These are phyloP conservation scores for Colletotrichum eleusines DNA, from an alignment of 2,329 filamentous ascomycete species.

Conservation along the genomic window DNA sequence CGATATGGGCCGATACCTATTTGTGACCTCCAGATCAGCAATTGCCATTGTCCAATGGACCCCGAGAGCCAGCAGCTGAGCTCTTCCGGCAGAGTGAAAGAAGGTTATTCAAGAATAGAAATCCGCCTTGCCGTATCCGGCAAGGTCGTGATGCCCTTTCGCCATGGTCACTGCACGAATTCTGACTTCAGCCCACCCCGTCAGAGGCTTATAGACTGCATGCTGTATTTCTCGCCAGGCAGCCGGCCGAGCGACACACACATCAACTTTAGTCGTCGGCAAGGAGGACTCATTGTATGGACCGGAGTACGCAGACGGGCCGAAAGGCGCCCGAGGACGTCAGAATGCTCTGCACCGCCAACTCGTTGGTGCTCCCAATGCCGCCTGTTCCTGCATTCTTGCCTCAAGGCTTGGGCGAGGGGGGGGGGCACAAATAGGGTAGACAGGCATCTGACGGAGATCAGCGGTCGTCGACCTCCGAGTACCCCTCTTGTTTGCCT, in stretches of 20 bases:
- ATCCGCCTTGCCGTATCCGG: constrained; percentile 31
- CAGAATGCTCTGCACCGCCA: constrained; percentile 26
- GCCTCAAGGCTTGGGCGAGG: constrained; percentile 9
- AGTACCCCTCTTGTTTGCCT: background rate
- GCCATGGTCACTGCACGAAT: constrained; percentile 21
- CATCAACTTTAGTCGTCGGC: constrained; percentile 10
- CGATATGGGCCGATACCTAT: constrained; percentile 10
- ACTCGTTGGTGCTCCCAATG: constrained; percentile 15
- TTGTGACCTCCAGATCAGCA: constrained; percentile 4
- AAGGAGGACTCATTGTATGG: constrained; percentile 12
- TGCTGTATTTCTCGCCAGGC: constrained; percentile 8
- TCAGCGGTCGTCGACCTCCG: constrained; percentile 7
- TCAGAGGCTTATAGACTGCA: constrained; percentile 28
- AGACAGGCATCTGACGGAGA: background rate
- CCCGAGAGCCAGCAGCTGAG: constrained; percentile 21
- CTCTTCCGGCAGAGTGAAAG: constrained; percentile 30
- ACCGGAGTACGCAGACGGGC: constrained; percentile 29
- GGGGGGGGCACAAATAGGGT: background rate
- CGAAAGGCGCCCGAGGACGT: constrained; percentile 22
- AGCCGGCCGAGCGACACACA: constrained; percentile 37
- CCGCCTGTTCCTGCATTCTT: constrained; percentile 24
- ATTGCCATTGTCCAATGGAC: constrained; percentile 26
- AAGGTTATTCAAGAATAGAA: constrained; percentile 43
- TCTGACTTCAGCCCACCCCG: constrained; percentile 7
- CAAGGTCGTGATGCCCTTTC: constrained; percentile 28